These are phyloP conservation scores for Eremochloa ophiuroides DNA, from an alignment of 176 grass and related monocot species.

Conservation along the genomic window DNA sequence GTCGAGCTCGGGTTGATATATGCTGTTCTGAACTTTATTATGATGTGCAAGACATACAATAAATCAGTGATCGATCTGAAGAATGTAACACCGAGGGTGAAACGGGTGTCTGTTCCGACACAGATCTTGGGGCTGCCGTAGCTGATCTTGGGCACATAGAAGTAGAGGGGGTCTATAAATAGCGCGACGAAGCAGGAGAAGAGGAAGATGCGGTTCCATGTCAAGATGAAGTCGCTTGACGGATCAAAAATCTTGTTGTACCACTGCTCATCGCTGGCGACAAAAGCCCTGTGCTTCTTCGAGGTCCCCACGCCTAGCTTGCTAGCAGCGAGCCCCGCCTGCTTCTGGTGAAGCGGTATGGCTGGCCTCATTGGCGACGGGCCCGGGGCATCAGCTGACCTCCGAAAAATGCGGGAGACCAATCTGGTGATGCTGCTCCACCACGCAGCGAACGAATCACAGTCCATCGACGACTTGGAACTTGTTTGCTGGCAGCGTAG, in stretches of 20 bases:
- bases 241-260: slow-evolving; percentile 64
- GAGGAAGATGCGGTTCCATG: slow-evolving; percentile 82
- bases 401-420: background rate
- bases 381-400: background rate
- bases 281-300: slow-evolving; percentile 51
- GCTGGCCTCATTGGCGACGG: slow-evolving; percentile 23
- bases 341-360: slow-evolving; percentile 57
- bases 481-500: background rate
- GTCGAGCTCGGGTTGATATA: slow-evolving; percentile 66
- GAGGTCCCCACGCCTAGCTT: slow-evolving; percentile 32
- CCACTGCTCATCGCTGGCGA: slow-evolving; percentile 45
- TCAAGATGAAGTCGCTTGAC: slow-evolving; percentile 66
- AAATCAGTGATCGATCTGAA: slow-evolving; percentile 69
- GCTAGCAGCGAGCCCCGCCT: slow-evolving; percentile 38
- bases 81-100: slow-evolving; percentile 64
- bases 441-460: slow-evolving; percentile 15
- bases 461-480: background rate
- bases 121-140: slow-evolving; percentile 27
- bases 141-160: slow-evolving; percentile 70
- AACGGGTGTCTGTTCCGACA: slow-evolving; percentile 46
- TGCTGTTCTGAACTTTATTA: slow-evolving; percentile 86
- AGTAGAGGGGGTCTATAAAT: slow-evolving; percentile 93
- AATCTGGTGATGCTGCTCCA: background rate
- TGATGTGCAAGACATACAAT: slow-evolving; percentile 74
- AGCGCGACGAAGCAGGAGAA: slow-evolving; percentile 63